Percentiles rank a stretch among this genome's conserved stretches.
Evolutionary conservation across 257 asterid species (phyloP).

Genomic region (Euphrasia confusa): DNA sequence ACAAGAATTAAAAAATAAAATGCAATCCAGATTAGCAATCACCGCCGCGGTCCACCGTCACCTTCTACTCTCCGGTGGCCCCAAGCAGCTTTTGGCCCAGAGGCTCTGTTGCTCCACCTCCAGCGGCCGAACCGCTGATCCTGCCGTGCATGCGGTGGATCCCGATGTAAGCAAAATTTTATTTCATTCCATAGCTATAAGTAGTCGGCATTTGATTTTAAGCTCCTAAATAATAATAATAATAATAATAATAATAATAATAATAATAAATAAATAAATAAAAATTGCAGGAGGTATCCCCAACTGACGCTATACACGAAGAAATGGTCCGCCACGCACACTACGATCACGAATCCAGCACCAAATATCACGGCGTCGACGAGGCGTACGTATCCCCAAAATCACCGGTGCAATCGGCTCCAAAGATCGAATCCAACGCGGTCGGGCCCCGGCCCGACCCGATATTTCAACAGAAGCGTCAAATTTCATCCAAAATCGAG

Average conservation of each 20-base stretch:
- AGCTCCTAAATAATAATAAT: no score
- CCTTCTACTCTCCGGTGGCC: not conserved
- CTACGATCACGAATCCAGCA: conserved; percentile 22
- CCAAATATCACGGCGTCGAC: conserved; percentile 6
- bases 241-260: no score
- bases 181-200: not conserved
- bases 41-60: conserved; percentile 34
- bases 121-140: conserved; percentile 61
- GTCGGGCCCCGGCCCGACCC: conserved; percentile 46
- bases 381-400: conserved; percentile 38
- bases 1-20: conserved; percentile 5
- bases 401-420: conserved; percentile 33
- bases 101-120: conserved; percentile 14
- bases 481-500: conserved; percentile 8
- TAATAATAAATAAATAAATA: no score
- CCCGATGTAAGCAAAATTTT: conserved; percentile 37
- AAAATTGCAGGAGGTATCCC: conserved; percentile 38
- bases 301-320: conserved; percentile 31
- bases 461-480: conserved; percentile 44
- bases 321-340: conserved; percentile 26
- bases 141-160: conserved; percentile 49
- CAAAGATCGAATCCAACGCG: conserved; percentile 40
- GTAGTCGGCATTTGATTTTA: not conserved
- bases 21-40: conserved; percentile 46
- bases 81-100: not conserved